Conservation (phyloP, 495 filamentous ascomycete species). For the Lophiostoma macrostomum region DNA sequence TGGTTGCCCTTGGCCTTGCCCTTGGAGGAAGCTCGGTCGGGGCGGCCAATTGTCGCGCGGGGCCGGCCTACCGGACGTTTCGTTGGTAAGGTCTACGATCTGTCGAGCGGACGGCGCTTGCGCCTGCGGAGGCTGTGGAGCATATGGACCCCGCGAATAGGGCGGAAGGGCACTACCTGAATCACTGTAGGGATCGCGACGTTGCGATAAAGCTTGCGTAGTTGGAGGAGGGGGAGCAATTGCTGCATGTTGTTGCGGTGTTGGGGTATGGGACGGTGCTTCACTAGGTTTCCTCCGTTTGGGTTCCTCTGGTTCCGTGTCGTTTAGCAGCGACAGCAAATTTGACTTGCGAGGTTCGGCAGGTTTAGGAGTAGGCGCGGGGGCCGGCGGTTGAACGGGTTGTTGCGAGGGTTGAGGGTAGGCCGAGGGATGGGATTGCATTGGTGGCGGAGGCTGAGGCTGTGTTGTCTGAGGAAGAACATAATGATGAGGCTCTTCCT, state of each 20-base stretch:
- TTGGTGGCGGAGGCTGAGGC: slow-evolving; percentile 7
- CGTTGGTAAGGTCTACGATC: slow-evolving; percentile 24
- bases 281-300: slow-evolving; percentile 29
- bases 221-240: slow-evolving; percentile 24
- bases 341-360: slow-evolving; percentile 32
- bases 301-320: slow-evolving; percentile 32
- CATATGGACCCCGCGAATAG: slow-evolving; percentile 12
- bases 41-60: slow-evolving; percentile 13
- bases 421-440: slow-evolving; percentile 7
- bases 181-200: slow-evolving; percentile 24
- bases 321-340: slow-evolving; percentile 28
- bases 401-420: slow-evolving; percentile 9
- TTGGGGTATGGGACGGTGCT: slow-evolving; percentile 28
- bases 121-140: slow-evolving; percentile 6
- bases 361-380: slow-evolving; percentile 19
- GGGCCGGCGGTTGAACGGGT: slow-evolving; percentile 7
- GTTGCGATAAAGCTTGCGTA: slow-evolving; percentile 8
- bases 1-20: slow-evolving; percentile 18
- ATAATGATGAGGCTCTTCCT: slow-evolving; percentile 28
- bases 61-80: slow-evolving; percentile 3
- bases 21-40: slow-evolving; percentile 17
- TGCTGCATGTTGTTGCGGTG: slow-evolving; percentile 28
- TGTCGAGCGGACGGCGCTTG: slow-evolving; percentile 6
- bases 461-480: slow-evolving; percentile 8
- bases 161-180: slow-evolving; percentile 1